Evolutionary conservation across 495 filamentous ascomycete genomes (phyloP).

Genomic region (Penicillium robsamsonii): DNA sequence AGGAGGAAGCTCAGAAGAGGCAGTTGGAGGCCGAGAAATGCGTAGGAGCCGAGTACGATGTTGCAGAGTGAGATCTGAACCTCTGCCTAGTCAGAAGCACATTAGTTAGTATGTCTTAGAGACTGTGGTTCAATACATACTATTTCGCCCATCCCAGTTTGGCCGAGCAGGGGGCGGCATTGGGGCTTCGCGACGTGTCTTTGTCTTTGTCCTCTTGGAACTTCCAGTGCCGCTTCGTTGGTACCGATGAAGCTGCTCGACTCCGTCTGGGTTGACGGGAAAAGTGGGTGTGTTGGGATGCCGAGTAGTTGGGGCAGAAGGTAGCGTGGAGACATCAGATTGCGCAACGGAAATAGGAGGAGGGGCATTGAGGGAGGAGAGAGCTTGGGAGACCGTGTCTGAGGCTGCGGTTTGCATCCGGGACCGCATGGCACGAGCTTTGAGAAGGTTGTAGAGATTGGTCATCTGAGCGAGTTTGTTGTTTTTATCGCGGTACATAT

Average conservation of each 20-base stretch:
- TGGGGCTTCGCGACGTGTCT: conserved; percentile 10
- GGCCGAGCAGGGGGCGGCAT: conserved; percentile 33
- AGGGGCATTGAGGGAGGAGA: conserved; percentile 32
- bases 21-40: conserved; percentile 12
- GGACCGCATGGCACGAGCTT: conserved; percentile 66
- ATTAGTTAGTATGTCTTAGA: background rate
- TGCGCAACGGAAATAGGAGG: conserved; percentile 11
- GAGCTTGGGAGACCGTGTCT: conserved; percentile 59
- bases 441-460: conserved; percentile 81
- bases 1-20: conserved; percentile 18
- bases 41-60: conserved; percentile 32
- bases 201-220: conserved; percentile 28
- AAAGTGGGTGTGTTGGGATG: conserved; percentile 31
- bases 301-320: conserved; percentile 4
- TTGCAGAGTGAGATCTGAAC: conserved; percentile 11
- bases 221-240: conserved; percentile 51
- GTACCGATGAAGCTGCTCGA: conserved; percentile 45
- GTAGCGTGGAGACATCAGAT: background rate
- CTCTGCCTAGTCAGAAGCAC: conserved; percentile 1
- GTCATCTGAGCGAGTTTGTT: conserved; percentile 74
- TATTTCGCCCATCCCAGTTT: conserved; percentile 17
- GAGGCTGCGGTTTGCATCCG: conserved; percentile 69
- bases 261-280: conserved; percentile 35
- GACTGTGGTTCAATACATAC: conserved; percentile 15
- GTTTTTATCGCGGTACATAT: conserved; percentile 69